Conservation (phyloP, 2,329 filamentous ascomycete species). For the Penicillium sp. region DNA sequence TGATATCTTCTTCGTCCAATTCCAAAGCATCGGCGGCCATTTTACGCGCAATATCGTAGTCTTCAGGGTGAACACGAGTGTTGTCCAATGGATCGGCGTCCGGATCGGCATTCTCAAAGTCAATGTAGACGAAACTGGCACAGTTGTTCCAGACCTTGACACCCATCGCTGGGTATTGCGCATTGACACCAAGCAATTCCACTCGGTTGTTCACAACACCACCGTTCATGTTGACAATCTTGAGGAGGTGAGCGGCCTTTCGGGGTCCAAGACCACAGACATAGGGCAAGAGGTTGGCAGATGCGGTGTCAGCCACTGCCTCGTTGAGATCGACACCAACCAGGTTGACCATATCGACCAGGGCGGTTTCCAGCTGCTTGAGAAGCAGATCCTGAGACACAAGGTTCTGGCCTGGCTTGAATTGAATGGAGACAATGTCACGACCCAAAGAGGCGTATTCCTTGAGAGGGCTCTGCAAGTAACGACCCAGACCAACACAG, state of each 20-base stretch:
- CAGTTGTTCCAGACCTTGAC: slow-evolving; percentile 95
- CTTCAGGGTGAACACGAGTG: slow-evolving; percentile 95
- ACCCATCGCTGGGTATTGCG: slow-evolving; percentile 79
- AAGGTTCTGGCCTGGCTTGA: slow-evolving; percentile 87
- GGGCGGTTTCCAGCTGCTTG: slow-evolving; percentile 87
- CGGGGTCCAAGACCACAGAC: slow-evolving; percentile 88
- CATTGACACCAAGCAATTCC: slow-evolving; percentile 85
- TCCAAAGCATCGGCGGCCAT: slow-evolving; percentile 97
- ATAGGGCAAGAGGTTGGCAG: slow-evolving; percentile 85
- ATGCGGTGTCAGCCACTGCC: slow-evolving; percentile 76
- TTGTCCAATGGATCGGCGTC: slow-evolving; percentile 92
- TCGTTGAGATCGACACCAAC: slow-evolving; percentile 95
- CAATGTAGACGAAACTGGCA: slow-evolving; percentile 89
- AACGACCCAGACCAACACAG: slow-evolving; percentile 83
- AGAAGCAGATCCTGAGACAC: slow-evolving; percentile 84
- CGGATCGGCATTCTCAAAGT: slow-evolving; percentile 78
- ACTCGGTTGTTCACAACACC: slow-evolving; percentile 80
- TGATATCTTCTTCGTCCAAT: slow-evolving; percentile 96
- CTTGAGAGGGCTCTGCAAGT: slow-evolving; percentile 93
- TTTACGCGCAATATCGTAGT: slow-evolving; percentile 96
- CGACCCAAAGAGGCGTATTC: slow-evolving; percentile 92
- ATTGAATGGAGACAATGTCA: slow-evolving; percentile 81
- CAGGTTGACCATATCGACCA: slow-evolving; percentile 98
- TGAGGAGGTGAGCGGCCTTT: slow-evolving; percentile 81
- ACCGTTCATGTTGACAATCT: slow-evolving; percentile 89